Evolutionary conservation across 305 asterid genomes (phyloP).

Genomic region (Fraxinus dipetala): DNA sequence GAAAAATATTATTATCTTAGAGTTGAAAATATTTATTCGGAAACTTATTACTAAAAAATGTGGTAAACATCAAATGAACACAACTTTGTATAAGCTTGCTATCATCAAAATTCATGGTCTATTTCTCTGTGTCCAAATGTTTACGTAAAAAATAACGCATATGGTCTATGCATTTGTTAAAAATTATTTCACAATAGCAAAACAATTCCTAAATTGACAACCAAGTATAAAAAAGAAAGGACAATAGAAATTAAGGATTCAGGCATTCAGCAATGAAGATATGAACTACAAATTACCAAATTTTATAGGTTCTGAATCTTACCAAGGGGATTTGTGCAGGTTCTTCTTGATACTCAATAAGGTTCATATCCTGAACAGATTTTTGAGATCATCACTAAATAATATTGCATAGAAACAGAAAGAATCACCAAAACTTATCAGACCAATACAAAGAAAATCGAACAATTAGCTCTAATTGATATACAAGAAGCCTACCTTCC

Average conservation of each 20-base stretch:
- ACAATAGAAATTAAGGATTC: neutral
- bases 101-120: neutral
- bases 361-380: neutral
- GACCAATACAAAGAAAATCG: neutral
- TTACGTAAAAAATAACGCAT: neutral
- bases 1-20: neutral
- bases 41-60: too few species aligned
- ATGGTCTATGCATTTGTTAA: neutral
- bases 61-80: too few species aligned
- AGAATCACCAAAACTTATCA: neutral
- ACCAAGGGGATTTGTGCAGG: neutral
- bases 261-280: neutral
- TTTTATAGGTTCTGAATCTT: neutral
- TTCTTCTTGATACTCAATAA: neutral
- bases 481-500: neutral
- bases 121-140: too few species aligned
- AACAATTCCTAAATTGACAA: neutral
- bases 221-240: neutral
- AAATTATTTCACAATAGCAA: neutral
- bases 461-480: neutral
- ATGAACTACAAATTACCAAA: neutral
- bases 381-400: neutral
- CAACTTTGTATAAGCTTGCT: neutral
- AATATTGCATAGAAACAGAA: neutral
- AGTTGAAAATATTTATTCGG: too few species aligned